A percentile compares a stretch with the other conserved stretches of the same genome.
phyloP scores from a whole-genome alignment of 2,329 filamentous ascomycete species.

The Aspergillus clavatus region DNA sequence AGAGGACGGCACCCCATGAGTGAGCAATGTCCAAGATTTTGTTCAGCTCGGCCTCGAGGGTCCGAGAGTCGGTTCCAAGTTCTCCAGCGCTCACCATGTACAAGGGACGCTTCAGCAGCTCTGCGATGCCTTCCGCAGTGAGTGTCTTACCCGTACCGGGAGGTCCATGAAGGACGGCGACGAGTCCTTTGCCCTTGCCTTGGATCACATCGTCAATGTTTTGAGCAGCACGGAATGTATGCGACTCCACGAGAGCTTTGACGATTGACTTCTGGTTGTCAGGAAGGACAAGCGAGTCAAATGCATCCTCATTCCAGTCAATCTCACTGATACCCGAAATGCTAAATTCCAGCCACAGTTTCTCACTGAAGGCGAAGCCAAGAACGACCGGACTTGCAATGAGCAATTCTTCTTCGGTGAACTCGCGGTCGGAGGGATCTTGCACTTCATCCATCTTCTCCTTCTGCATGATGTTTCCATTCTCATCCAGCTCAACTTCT shows the following conservation, averaged over 20 bases:
- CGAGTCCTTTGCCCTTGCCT: slow-evolving; percentile 82
- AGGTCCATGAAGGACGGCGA: slow-evolving; percentile 75
- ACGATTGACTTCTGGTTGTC: slow-evolving; percentile 63
- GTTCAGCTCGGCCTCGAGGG: slow-evolving; percentile 70
- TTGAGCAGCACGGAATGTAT: slow-evolving; percentile 74
- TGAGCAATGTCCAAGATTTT: slow-evolving; percentile 83
- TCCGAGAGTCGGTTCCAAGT: slow-evolving; percentile 69
- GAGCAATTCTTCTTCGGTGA: slow-evolving; percentile 77
- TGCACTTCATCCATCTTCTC: slow-evolving; percentile 52
- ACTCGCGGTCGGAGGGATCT: slow-evolving; percentile 46
- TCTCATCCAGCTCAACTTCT: slow-evolving; percentile 52
- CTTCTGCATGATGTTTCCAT: slow-evolving; percentile 51
- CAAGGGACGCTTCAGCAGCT: slow-evolving; percentile 72
- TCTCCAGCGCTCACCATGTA: slow-evolving; percentile 82
- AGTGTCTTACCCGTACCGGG: slow-evolving; percentile 86
- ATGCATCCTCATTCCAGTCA: slow-evolving; percentile 77
- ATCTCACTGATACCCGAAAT: slow-evolving; percentile 76
- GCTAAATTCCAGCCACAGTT: slow-evolving; percentile 83
- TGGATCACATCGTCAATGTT: slow-evolving; percentile 79
- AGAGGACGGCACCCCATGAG: slow-evolving; percentile 76
- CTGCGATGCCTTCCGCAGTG: slow-evolving; percentile 80
- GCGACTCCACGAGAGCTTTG: slow-evolving; percentile 74
- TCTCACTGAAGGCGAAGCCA: slow-evolving; percentile 82
- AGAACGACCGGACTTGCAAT: slow-evolving; percentile 79
- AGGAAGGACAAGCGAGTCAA: slow-evolving; percentile 72